A percentile compares a stretch with the other conserved stretches of the same genome.
Conservation (phyloP, 2,329 filamentous ascomycete genomes). For the Phoma sp. region DNA sequence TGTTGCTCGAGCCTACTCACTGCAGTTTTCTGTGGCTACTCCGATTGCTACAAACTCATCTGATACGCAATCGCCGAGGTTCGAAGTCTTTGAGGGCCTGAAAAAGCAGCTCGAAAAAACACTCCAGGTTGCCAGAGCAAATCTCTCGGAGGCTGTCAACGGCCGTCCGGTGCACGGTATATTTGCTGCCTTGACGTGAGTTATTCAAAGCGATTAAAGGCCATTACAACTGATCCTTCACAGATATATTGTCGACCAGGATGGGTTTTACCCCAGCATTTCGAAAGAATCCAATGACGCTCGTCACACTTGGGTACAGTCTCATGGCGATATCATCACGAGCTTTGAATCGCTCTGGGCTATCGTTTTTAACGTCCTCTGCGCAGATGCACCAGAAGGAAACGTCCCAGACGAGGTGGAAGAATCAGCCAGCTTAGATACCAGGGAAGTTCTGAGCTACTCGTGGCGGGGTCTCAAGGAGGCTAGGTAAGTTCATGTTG, state of each 20-base stretch:
- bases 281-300: slow-evolving; percentile 13
- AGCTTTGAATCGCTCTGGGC: slow-evolving; percentile 76
- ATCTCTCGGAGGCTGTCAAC: slow-evolving; percentile 68
- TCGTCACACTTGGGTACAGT: slow-evolving; percentile 37
- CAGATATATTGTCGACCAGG: slow-evolving; percentile 59
- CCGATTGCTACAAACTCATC: slow-evolving; percentile 2
- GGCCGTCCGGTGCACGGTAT: slow-evolving; percentile 55
- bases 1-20: slow-evolving; percentile 75
- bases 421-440: slow-evolving; percentile 72
- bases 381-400: slow-evolving; percentile 93
- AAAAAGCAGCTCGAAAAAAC: slow-evolving; percentile 69
- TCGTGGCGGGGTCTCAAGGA: slow-evolving; percentile 96
- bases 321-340: slow-evolving; percentile 64
- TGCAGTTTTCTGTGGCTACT: slow-evolving; percentile 66
- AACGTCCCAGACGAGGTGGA: slow-evolving; percentile 79
- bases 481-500: slow-evolving; percentile 68
- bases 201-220: not conserved
- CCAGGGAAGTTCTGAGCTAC: slow-evolving; percentile 91
- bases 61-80: slow-evolving; percentile 35
- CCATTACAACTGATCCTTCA: not conserved
- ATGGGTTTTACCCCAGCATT: slow-evolving; percentile 39
- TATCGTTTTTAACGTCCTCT: slow-evolving; percentile 77
- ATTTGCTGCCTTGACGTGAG: slow-evolving; percentile 47
- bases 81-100: slow-evolving; percentile 63
- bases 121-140: slow-evolving; percentile 65